These are phyloP conservation scores for Nosema muscidifuracis DNA, from an alignment of 371 early-diverging fungal genomes.

Conservation along the genomic window DNA sequence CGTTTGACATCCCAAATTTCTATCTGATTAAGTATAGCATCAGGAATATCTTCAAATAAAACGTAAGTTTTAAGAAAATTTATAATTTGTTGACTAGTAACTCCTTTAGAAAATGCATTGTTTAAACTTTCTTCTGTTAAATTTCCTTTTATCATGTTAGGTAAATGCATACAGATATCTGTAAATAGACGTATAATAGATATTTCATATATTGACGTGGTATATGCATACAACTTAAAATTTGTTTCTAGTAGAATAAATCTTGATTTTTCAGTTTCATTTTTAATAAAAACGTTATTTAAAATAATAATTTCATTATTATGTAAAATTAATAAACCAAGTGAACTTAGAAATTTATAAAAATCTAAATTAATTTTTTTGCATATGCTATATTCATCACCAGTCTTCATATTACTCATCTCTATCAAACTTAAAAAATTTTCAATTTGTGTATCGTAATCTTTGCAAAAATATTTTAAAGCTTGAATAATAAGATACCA, in stretches of 20 bases:
- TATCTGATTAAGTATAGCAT: conserved; percentile 88
- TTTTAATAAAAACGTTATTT: conserved; percentile 13
- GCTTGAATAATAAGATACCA: conserved; percentile 57
- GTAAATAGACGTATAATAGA: conserved; percentile 86
- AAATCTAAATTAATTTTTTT: conserved; percentile 7
- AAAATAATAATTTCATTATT: not conserved
- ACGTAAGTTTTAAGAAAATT: conserved; percentile 47
- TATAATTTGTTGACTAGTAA: conserved; percentile 80
- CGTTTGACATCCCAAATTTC: conserved; percentile 89
- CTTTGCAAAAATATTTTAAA: conserved; percentile 34
- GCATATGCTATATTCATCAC: not conserved
- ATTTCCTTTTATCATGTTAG: conserved; percentile 82
- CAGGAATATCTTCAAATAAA: conserved; percentile 65
- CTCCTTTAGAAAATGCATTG: conserved; percentile 78
- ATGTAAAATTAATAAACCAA: conserved; percentile 25
- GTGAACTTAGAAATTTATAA: conserved; percentile 19
- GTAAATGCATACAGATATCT: conserved; percentile 72
- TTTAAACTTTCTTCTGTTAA: conserved; percentile 82
- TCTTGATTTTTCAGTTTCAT: not conserved
- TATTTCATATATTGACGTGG: conserved; percentile 86
- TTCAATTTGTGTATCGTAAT: not conserved
- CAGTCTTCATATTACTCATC: conserved; percentile 7
- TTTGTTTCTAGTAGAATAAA: conserved; percentile 70
- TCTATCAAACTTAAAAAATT: conserved; percentile 25
- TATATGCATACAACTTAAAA: conserved; percentile 84